Evolutionary conservation across 768 basidiomycete species (phyloP).

Genomic region (Melanogaster broomeanus): DNA sequence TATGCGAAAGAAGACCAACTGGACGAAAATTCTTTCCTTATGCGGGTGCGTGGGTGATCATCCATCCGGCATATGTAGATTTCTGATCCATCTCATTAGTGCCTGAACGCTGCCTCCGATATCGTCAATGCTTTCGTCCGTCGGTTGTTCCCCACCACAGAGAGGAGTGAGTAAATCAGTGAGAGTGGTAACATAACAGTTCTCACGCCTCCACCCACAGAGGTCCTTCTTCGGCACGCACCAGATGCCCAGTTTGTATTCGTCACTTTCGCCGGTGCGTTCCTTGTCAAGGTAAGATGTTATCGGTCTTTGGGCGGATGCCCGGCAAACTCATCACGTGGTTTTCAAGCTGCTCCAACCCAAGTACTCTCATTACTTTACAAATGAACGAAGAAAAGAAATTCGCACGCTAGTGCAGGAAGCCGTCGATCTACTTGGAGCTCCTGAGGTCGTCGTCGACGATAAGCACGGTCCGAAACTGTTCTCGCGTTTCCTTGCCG

Average conservation of each 20-base stretch:
- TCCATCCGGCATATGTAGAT: background rate
- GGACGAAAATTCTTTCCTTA: conserved; percentile 66
- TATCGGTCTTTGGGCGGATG: background rate
- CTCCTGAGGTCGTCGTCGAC: conserved; percentile 74
- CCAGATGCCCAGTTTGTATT: conserved; percentile 82
- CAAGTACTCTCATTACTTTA: conserved; percentile 64
- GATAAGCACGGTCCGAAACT: conserved; percentile 80
- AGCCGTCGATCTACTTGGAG: conserved; percentile 66
- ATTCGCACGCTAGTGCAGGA: conserved; percentile 65
- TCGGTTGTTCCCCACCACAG: conserved; percentile 51
- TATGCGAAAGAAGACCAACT: conserved; percentile 58
- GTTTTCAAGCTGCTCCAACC: conserved; percentile 70
- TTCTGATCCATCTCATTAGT: conserved; percentile 39
- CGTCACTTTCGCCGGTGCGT: conserved; percentile 78
- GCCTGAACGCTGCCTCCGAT: conserved; percentile 64
- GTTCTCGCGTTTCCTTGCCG: conserved; percentile 77
- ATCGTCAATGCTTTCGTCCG: conserved; percentile 63
- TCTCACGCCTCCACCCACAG: conserved; percentile 32
- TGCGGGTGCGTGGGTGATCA: conserved; percentile 48
- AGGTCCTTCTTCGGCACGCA: conserved; percentile 64
- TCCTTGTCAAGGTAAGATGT: conserved; percentile 69
- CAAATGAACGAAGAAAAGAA: conserved; percentile 56
- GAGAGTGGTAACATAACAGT: background rate
- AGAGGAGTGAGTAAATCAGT: conserved; percentile 45
- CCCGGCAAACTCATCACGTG: background rate